Evolutionary conservation across 2,329 filamentous ascomycete genomes (phyloP), one percentile per base, ranked within the genome.

Genomic region (Xenosphaeropsis pyriputrescens): DNA sequence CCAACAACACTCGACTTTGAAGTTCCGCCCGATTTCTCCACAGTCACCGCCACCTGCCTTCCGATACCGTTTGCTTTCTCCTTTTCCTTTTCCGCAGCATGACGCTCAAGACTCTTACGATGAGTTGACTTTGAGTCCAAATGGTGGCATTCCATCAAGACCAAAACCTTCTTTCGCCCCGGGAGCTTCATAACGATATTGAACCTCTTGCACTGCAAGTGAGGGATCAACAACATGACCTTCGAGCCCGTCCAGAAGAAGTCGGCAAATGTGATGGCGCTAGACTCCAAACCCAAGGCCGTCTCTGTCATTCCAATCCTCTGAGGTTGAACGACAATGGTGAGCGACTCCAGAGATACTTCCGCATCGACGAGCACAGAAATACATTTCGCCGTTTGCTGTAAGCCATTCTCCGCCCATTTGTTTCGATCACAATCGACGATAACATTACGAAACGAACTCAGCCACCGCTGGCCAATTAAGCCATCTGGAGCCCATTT

Each of bases 181-280:
- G 18, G 6, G 11, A 49, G 47, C 14, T 48, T 52, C 4, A 52
- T 18, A 2, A 54, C 32, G 6, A 54, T 32, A 11, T 46, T 49
- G 29, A 52, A 38, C 3, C 30, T 37, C 33, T 42, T 45, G 18
- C 48, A 50, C 12, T 30, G 35, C 8, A 54, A 34, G 12, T 38
- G 39, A 5, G 29, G 36, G 11, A 53, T 35, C 15, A 42, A 40
- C 13, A 12, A 35, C 44, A 53, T 47, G 8, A 53, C 29, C 3
- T 19, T 26, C 9, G 47, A 42, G 5, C 30, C 22, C 7, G 39
- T 32, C 34, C 38, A 43, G 2, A 53, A 39, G 32, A 51, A 52
- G 37, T 51, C 45, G 0, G 47, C 41, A 29, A 52, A 54, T 4
- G 42, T 44, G 11, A 45, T 36, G 3, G 43, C 39, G 29, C 40